phyloP scores from a whole-genome alignment of 2,329 filamentous ascomycete species.

The Geosmithia putterillii region DNA sequence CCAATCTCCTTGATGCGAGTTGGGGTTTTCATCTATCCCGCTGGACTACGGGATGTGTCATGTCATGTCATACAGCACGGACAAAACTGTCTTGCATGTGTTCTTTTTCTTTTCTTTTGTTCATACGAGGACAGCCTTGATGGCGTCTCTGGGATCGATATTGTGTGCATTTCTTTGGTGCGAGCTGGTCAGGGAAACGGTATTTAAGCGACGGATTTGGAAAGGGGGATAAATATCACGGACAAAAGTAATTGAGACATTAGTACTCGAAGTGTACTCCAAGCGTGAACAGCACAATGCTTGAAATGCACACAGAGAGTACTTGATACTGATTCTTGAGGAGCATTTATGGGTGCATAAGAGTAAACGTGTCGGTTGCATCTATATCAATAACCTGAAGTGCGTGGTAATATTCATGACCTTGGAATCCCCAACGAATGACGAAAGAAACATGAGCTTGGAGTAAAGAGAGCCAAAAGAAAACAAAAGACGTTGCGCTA shows the following conservation, averaged over 20 bases:
- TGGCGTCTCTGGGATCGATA: background rate
- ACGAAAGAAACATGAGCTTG: background rate
- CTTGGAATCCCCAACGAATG: background rate
- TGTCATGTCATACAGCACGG: background rate
- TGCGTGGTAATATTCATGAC: background rate
- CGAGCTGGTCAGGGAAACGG: background rate
- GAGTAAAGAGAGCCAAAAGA: background rate
- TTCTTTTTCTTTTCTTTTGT: slow-evolving; percentile 1
- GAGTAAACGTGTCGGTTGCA: background rate
- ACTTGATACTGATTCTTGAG: background rate
- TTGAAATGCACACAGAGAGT: too few relatives aligned
- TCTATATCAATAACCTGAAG: background rate
- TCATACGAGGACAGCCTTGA: background rate
- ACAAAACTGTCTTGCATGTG: too few relatives aligned
- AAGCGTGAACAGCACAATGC: too few relatives aligned
- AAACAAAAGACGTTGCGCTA: background rate
- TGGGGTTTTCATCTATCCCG: background rate
- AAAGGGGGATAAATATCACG: too few relatives aligned
- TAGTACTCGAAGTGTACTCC: too few relatives aligned
- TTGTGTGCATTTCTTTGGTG: background rate
- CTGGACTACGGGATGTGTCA: background rate
- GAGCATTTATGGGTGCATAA: too few relatives aligned
- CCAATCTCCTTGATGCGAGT: background rate
- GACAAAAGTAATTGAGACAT: too few relatives aligned
- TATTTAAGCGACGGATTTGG: too few relatives aligned